These are phyloP conservation scores for Globisporangium mamillatum DNA, from an alignment of 352 stramenopile species.

Conservation along the genomic window DNA sequence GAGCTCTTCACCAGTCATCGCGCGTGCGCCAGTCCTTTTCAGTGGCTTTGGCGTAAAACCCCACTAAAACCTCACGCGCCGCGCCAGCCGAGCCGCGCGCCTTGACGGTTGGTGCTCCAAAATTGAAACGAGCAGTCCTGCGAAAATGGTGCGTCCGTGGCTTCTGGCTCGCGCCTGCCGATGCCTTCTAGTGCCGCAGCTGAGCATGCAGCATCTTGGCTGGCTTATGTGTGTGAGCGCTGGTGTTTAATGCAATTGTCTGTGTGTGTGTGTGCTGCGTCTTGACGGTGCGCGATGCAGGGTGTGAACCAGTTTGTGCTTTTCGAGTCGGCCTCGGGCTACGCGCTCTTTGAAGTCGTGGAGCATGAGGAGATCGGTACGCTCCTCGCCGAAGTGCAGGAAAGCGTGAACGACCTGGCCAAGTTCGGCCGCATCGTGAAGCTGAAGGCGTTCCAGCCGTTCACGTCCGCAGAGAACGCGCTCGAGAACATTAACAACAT, in stretches of 20 bases:
- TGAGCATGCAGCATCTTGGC: not conserved
- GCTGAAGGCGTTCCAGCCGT: constrained; percentile 99
- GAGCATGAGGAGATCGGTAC: constrained; percentile 96
- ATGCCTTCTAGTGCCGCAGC: not conserved
- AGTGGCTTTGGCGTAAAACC: constrained; percentile 9
- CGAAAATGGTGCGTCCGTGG: constrained; percentile 19
- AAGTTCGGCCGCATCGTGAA: constrained; percentile 97
- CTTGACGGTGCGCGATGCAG: constrained; percentile 13
- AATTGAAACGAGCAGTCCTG: constrained; percentile 21
- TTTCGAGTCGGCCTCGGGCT: constrained; percentile 98
- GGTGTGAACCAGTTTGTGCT: constrained; percentile 89
- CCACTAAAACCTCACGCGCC: constrained; percentile 8
- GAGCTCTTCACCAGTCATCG: not conserved
- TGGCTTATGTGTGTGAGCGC: not conserved
- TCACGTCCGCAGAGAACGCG: constrained; percentile 98
- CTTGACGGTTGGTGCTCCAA: constrained; percentile 19
- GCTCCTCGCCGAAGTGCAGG: constrained; percentile 87
- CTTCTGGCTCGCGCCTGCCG: not conserved
- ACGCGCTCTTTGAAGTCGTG: constrained; percentile 98
- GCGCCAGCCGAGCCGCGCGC: not conserved
- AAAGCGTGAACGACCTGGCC: constrained; percentile 91
- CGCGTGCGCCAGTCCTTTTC: constrained; percentile 5
- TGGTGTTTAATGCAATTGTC: constrained; percentile 4
- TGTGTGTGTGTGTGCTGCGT: constrained; percentile 1
- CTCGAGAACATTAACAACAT: constrained; percentile 99